Evolutionary conservation across 148 eudicot species (phyloP).

Genomic region (Silene conica): DNA sequence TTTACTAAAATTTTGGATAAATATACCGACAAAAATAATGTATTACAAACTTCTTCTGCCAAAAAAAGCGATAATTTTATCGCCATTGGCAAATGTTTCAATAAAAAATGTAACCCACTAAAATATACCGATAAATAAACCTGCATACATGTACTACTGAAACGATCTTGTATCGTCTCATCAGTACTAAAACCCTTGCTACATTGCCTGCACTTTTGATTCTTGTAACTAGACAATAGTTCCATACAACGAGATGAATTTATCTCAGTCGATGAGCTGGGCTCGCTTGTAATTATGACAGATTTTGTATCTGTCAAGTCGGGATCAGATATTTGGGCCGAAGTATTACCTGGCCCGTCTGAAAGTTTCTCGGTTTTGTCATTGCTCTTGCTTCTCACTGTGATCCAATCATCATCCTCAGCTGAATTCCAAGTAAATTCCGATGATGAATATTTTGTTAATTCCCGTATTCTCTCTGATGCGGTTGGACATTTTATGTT

Average conservation of each 20-base stretch:
- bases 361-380: neutral
- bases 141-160: neutral
- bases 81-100: neutral
- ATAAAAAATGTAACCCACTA: neutral
- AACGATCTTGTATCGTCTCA: neutral
- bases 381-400: constrained; percentile 34
- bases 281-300: too few species aligned
- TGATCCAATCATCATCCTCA: constrained; percentile 55
- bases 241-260: neutral
- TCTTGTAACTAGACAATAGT: neutral
- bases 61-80: neutral
- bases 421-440: constrained; percentile 29
- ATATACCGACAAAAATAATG: neutral
- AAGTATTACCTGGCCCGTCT: neutral
- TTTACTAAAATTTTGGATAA: neutral
- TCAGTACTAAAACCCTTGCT: neutral
- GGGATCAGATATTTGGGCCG: constrained; percentile 9
- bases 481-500: constrained; percentile 12
- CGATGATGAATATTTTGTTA: constrained; percentile 23
- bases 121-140: neutral
- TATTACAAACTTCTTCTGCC: neutral
- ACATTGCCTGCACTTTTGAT: too few species aligned
- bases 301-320: neutral
- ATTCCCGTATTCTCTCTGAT: constrained; percentile 28
- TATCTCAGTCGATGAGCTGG: neutral